phyloP scores from a whole-genome alignment of 371 early-diverging fungal genomes.

The Batrachochytrium dendrobatidis region DNA sequence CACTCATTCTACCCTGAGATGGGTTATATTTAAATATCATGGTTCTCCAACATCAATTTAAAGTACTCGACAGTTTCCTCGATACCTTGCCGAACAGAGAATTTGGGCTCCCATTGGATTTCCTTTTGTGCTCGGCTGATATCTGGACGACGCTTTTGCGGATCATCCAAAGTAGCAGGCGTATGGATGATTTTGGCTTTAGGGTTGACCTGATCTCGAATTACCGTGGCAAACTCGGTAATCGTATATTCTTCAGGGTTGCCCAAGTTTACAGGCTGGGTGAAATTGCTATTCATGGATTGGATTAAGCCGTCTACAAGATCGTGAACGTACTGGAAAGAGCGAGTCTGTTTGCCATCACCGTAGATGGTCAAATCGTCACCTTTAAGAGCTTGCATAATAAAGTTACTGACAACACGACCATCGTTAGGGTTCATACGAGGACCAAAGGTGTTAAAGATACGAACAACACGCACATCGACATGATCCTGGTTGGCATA shows the following conservation, averaged over 20 bases:
- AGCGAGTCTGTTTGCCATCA: conserved; percentile 74
- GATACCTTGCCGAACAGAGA: conserved; percentile 69
- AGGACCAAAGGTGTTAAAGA: conserved; percentile 79
- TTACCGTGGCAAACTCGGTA: conserved; percentile 68
- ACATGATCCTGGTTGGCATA: conserved; percentile 73
- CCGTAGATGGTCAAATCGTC: conserved; percentile 77
- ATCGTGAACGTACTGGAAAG: conserved; percentile 85
- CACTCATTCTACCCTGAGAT: no score
- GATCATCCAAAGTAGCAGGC: conserved; percentile 72
- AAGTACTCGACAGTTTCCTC: conserved; percentile 84
- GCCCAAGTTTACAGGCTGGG: conserved; percentile 70
- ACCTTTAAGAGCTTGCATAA: conserved; percentile 75
- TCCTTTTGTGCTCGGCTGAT: conserved; percentile 60
- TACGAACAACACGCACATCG: conserved; percentile 77
- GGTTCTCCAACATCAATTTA: conserved; percentile 22
- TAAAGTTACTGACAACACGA: conserved; percentile 84
- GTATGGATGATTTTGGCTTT: conserved; percentile 56
- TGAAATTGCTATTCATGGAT: conserved; percentile 66
- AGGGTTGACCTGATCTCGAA: conserved; percentile 57
- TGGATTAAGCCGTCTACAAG: conserved; percentile 76
- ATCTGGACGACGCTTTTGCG: conserved; percentile 72
- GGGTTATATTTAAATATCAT: no score
- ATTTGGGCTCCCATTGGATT: conserved; percentile 70
- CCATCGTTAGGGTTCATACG: conserved; percentile 85
- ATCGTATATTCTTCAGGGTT: conserved; percentile 86